Evolutionary conservation across 257 asterid species (phyloP).

Genomic region (Solanum acaule): DNA sequence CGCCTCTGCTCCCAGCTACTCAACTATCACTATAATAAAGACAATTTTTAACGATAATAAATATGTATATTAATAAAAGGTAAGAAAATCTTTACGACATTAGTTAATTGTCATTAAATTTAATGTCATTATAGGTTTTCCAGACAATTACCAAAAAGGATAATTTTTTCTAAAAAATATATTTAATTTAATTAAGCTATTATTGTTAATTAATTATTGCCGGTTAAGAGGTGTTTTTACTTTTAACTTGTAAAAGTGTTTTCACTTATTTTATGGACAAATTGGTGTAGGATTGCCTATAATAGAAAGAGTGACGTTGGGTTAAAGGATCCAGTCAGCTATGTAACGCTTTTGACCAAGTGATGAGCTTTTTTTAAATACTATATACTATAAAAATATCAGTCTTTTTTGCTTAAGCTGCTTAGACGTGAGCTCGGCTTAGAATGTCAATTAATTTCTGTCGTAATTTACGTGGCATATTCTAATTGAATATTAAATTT

Average conservation of each 20-base stretch:
- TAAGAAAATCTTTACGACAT: no score
- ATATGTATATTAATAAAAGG: no score
- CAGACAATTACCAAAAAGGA: accelerated
- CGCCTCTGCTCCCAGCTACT: not conserved
- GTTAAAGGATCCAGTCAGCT: conserved; percentile 13
- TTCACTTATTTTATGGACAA: not conserved
- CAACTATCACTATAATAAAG: not conserved
- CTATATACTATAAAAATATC: not conserved
- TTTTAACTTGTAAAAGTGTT: not conserved
- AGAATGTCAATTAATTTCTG: accelerated
- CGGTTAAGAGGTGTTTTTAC: not conserved
- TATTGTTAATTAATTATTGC: accelerated
- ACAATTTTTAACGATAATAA: no score
- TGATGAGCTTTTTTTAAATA: not conserved
- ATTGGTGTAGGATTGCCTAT: conserved; percentile 23
- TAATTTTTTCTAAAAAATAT: no score
- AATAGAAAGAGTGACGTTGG: conserved; percentile 40
- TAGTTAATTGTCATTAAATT: no score
- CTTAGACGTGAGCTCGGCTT: not conserved
- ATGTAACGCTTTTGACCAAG: not conserved
- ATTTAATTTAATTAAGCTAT: accelerated
- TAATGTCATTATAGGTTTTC: not conserved
- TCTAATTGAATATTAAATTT: accelerated
- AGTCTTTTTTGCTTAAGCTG: not conserved
- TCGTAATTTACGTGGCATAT: accelerated